A percentile compares a stretch with the other conserved stretches of the same genome.
Evolutionary conservation across 768 basidiomycete species (phyloP).

Genomic region (Kondoa malvinella): DNA sequence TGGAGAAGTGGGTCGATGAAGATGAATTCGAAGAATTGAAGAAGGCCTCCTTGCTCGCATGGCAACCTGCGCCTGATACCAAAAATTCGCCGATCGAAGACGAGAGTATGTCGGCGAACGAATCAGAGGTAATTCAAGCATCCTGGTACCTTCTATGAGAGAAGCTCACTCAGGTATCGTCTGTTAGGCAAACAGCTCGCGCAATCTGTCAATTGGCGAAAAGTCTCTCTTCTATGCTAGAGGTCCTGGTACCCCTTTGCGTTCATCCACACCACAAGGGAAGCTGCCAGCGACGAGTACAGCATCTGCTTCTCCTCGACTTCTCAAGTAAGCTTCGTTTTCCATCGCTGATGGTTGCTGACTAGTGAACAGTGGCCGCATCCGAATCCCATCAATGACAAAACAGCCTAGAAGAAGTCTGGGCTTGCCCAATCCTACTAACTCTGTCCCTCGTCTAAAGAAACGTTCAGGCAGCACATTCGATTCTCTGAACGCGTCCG

Average conservation of each 20-base stretch:
- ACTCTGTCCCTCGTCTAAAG: background rate
- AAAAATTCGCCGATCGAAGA: too few relatives aligned
- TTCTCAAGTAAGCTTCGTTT: background rate
- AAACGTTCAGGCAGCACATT: background rate
- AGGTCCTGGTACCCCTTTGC: background rate
- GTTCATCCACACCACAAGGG: background rate
- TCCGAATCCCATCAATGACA: background rate
- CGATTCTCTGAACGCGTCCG: background rate
- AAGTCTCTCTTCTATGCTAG: background rate
- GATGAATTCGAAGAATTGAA: slow-evolving; percentile 5
- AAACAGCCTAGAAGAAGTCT: background rate
- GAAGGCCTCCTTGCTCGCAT: background rate
- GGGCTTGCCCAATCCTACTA: background rate
- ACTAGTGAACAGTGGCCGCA: background rate
- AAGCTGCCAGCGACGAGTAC: background rate
- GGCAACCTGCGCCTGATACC: background rate
- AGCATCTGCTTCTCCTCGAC: background rate
- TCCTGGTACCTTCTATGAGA: background rate
- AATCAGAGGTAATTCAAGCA: background rate
- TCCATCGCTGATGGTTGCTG: background rate
- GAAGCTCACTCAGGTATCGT: background rate
- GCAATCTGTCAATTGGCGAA: background rate
- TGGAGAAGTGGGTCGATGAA: background rate
- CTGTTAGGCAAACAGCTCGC: background rate
- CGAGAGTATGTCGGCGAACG: background rate